A percentile compares a stretch with the other conserved stretches of the same genome.
phyloP scores from a whole-genome alignment of 805 yeast species.

The Candida sonorensis region DNA sequence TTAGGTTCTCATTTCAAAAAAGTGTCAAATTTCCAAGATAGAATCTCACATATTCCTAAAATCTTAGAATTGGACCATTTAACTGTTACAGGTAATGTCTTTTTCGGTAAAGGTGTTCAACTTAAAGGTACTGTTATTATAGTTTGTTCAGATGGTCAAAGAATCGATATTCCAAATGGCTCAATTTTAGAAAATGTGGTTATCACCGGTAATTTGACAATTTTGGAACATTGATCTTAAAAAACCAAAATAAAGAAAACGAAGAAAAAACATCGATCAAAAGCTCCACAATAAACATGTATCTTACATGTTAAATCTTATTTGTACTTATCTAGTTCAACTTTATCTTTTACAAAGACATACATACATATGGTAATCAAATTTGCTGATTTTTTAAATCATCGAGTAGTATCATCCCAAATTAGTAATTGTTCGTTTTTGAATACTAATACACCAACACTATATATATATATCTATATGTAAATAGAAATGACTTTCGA shows the following conservation, averaged over 20 bases:
- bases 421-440: no score
- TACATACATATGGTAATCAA: no score
- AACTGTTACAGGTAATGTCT: conserved; percentile 95
- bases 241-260: no score
- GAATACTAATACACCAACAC: no score
- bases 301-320: no score
- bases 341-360: no score
- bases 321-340: no score
- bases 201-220: conserved; percentile 92
- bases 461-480: no score
- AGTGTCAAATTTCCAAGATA: conserved; percentile 81
- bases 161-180: conserved; percentile 96
- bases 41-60: conserved; percentile 93
- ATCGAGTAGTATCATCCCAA: no score
- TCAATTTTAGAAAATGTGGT: conserved; percentile 92
- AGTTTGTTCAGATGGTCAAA: conserved; percentile 95
- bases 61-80: conserved; percentile 95
- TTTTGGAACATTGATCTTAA: conserved; percentile 67
- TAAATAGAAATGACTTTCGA: no score
- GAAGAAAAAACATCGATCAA: neutral
- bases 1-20: conserved; percentile 96
- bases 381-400: no score
- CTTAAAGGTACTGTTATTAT: conserved; percentile 96
- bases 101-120: conserved; percentile 80
- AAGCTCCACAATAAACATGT: no score